A percentile compares a stretch with the other conserved stretches of the same genome.
These are phyloP conservation scores for Ogataea trehalophila DNA, from an alignment of 805 yeast species.

Conservation along the genomic window DNA sequence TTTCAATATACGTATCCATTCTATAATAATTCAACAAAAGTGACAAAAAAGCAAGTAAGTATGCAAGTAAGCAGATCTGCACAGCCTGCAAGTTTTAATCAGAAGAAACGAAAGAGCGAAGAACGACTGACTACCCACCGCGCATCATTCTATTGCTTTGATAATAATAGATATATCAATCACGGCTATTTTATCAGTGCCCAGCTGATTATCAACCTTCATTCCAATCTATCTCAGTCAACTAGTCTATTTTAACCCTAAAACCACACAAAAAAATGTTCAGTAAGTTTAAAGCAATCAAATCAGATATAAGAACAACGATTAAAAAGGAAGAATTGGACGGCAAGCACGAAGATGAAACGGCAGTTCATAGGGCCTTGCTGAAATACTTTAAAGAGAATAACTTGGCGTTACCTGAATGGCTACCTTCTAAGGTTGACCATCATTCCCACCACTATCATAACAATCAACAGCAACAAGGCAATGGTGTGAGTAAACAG, in stretches of 20 bases:
- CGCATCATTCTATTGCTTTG: not conserved
- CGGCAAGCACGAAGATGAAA: constrained; percentile 30
- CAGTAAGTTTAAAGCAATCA: constrained; percentile 19
- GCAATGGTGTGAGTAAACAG: not conserved
- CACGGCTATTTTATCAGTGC: too few species aligned
- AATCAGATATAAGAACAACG: constrained; percentile 16
- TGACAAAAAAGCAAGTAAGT: too few species aligned
- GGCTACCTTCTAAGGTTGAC: constrained; percentile 20
- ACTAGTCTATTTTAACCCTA: too few species aligned
- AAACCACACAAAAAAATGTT: constrained; percentile 9
- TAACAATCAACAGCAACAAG: not conserved
- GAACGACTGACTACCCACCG: too few species aligned
- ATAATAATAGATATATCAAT: not conserved
- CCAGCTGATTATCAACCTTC: too few species aligned
- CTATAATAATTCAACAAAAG: too few species aligned
- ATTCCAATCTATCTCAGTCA: too few species aligned
- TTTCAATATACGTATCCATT: too few species aligned
- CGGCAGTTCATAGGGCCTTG: constrained; percentile 30
- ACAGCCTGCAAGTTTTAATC: too few species aligned
- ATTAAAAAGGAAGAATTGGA: constrained; percentile 31
- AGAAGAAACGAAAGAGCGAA: too few species aligned
- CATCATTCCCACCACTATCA: not conserved
- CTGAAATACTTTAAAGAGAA: constrained; percentile 23
- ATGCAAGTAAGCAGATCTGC: too few species aligned
- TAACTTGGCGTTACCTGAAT: constrained; percentile 23